phyloP scores from a whole-genome alignment of 129 eudicot genomes.

The Cynara cardunculus region DNA sequence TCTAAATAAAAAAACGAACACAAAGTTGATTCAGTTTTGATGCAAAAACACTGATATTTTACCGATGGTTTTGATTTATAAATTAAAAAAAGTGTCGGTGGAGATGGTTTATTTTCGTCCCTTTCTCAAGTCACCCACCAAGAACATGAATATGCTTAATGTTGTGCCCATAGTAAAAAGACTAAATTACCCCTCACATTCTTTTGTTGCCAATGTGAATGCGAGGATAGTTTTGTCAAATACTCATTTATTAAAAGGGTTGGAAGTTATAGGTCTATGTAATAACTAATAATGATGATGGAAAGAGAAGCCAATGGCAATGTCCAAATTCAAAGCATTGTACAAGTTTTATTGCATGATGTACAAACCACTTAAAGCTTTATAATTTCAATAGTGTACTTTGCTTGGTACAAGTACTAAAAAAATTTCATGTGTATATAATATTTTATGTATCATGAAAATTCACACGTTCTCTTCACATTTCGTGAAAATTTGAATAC shows the following conservation, averaged over 20 bases:
- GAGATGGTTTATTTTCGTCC: constrained; percentile 4
- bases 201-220: not conserved
- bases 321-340: constrained; percentile 9
- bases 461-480: too few relatives aligned
- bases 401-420: not conserved
- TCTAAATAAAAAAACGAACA: not conserved
- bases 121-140: not conserved
- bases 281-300: not conserved
- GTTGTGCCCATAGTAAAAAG: not conserved
- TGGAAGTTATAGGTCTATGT: constrained; percentile 21
- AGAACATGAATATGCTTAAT: not conserved
- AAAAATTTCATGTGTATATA: not conserved
- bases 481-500: too few relatives aligned
- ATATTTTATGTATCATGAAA: too few relatives aligned
- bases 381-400: not conserved
- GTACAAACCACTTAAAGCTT: not conserved
- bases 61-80: not conserved
- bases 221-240: not conserved
- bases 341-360: not conserved
- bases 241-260: constrained; percentile 2
- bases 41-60: not conserved
- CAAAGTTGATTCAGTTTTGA: too few relatives aligned
- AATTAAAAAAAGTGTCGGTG: constrained; percentile 16
- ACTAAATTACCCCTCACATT: not conserved
- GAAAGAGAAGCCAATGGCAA: constrained; percentile 10